Conservation (phyloP, 441 rosid species). For the Euphorbia corollata region DNA sequence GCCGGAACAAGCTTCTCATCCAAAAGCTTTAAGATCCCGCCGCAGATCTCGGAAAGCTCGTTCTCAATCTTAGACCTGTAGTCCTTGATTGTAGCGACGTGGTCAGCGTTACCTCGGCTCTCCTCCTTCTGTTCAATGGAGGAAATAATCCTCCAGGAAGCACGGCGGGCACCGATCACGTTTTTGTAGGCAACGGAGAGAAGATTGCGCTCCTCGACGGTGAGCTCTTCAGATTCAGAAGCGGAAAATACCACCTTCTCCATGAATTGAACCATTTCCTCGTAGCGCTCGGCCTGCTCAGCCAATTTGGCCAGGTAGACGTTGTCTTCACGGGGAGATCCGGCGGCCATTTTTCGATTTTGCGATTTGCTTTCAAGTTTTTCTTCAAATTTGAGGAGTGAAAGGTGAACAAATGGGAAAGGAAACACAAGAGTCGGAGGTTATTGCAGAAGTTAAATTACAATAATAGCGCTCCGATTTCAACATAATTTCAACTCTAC, state of each 20-base stretch:
- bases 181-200: slow-evolving; percentile 74
- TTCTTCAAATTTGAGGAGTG: neutral
- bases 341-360: slow-evolving; percentile 19
- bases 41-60: slow-evolving; percentile 58
- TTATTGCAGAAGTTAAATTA: neutral
- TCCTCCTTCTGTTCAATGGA: slow-evolving; percentile 79
- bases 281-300: slow-evolving; percentile 73
- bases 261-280: slow-evolving; percentile 75
- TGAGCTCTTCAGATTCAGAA: slow-evolving; percentile 37
- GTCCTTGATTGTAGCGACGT: slow-evolving; percentile 46
- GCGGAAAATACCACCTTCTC: slow-evolving; percentile 43
- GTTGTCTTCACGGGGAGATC: slow-evolving; percentile 38
- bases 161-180: slow-evolving; percentile 67
- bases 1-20: slow-evolving; percentile 57
- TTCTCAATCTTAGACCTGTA: slow-evolving; percentile 61
- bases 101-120: slow-evolving; percentile 51
- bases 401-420: neutral
- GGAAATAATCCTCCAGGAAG: slow-evolving; percentile 70
- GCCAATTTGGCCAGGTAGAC: slow-evolving; percentile 51
- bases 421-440: neutral
- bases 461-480: neutral
- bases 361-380: slow-evolving; percentile 13
- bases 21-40: slow-evolving; percentile 51
- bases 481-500: neutral
- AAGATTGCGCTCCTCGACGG: slow-evolving; percentile 71